Percentiles rank a stretch among this genome's conserved stretches.
Evolutionary conservation across 2,329 filamentous ascomycete species (phyloP).

Genomic region (Arachnomyces sp.): DNA sequence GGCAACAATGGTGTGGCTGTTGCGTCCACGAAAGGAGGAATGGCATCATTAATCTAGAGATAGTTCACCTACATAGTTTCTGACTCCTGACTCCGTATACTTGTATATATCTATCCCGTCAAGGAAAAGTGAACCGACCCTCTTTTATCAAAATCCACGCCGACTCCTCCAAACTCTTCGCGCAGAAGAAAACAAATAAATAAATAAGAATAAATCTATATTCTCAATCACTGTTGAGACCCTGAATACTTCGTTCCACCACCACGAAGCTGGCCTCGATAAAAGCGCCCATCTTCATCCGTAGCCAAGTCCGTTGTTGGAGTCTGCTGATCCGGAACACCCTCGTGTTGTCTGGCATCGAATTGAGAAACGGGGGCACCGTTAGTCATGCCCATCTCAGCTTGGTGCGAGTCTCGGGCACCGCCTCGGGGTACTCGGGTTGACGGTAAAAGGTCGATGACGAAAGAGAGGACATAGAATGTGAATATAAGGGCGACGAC

Average conservation of each 20-base stretch:
- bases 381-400: conserved; percentile 20
- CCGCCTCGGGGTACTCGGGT: conserved; percentile 50
- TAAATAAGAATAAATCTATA: neutral
- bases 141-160: too few relatives aligned
- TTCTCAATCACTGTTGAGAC: conserved; percentile 12
- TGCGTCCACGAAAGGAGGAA: too few relatives aligned
- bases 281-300: conserved; percentile 22
- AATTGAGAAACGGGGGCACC: conserved; percentile 10
- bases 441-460: conserved; percentile 78
- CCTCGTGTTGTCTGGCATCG: conserved; percentile 22
- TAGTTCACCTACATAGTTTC: too few relatives aligned
- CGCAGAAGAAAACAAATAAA: too few relatives aligned
- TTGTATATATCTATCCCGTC: too few relatives aligned
- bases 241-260: conserved; percentile 15
- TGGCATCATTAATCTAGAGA: too few relatives aligned
- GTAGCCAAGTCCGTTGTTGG: conserved; percentile 29
- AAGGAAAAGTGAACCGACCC: too few relatives aligned
- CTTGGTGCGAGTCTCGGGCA: conserved; percentile 31
- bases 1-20: too few relatives aligned
- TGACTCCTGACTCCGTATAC: too few relatives aligned
- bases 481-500: conserved; percentile 75
- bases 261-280: conserved; percentile 10
- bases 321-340: too few relatives aligned
- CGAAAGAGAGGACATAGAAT: conserved; percentile 80
- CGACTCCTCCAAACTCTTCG: too few relatives aligned